phyloP scores from a whole-genome alignment of 2,329 filamentous ascomycete species.

The Decorospora gaudefroyi region DNA sequence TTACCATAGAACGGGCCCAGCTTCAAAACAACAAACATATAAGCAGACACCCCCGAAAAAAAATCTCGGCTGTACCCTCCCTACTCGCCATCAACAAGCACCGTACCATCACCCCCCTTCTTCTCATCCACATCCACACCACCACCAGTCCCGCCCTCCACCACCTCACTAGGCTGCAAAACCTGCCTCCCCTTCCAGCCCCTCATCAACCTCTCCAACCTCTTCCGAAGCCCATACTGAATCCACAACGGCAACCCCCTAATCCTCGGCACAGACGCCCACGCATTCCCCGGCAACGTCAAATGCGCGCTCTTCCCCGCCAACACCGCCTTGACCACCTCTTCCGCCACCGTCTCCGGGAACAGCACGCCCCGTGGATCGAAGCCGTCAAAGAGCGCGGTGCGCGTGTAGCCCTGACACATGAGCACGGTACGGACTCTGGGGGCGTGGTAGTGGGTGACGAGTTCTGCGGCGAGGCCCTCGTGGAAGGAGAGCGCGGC shows the following conservation, averaged over 20 bases:
- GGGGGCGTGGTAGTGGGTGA: constrained; percentile 63
- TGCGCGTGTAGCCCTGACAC: constrained; percentile 66
- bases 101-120: constrained; percentile 32
- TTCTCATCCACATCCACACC: constrained; percentile 17
- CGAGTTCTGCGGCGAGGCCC: constrained; percentile 51
- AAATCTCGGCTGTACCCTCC: too few relatives aligned
- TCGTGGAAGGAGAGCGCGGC: constrained; percentile 71
- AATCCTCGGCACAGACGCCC: constrained; percentile 43
- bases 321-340: constrained; percentile 64
- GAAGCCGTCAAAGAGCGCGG: constrained; percentile 63
- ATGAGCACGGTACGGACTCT: constrained; percentile 69
- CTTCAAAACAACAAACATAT: too few relatives aligned
- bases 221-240: constrained; percentile 58
- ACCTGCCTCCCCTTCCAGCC: constrained; percentile 47
- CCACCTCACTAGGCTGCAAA: constrained; percentile 41
- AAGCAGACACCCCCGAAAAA: too few relatives aligned
- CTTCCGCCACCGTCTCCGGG: constrained; percentile 67
- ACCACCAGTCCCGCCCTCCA: constrained; percentile 11
- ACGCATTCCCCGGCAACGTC: constrained; percentile 55
- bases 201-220: constrained; percentile 42
- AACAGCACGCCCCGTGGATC: constrained; percentile 57
- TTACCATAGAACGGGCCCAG: too few relatives aligned
- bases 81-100: constrained; percentile 30
- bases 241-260: constrained; percentile 67
- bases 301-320: constrained; percentile 62